A percentile compares a stretch with the other conserved stretches of the same genome.
phyloP scores from a whole-genome alignment of 306 rosid genomes.

The Mimosa pudica region DNA sequence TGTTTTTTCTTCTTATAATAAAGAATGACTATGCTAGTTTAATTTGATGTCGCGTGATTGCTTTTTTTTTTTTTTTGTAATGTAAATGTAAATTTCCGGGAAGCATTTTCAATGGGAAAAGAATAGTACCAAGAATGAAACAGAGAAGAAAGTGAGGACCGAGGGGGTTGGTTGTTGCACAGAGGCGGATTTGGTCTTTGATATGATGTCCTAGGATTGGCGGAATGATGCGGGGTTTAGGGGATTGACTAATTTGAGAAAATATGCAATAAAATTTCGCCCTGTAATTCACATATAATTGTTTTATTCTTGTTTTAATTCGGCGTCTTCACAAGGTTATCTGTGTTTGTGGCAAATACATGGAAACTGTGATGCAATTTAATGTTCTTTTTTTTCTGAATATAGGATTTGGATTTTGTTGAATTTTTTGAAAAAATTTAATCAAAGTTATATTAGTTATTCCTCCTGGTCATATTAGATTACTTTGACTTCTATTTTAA shows the following conservation, averaged over 20 bases:
- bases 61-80: too few relatives aligned
- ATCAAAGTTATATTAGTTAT: too few relatives aligned
- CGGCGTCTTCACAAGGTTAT: neutral
- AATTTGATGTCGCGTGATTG: neutral
- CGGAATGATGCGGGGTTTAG: neutral
- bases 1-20: neutral
- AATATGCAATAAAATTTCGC: neutral
- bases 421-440: too few relatives aligned
- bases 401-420: too few relatives aligned
- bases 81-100: too few relatives aligned
- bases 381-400: neutral
- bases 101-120: neutral
- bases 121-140: too few relatives aligned
- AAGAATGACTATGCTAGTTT: too few relatives aligned
- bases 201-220: neutral
- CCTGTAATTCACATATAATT: neutral
- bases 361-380: neutral
- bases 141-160: neutral
- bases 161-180: neutral
- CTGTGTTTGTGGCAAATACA: neutral
- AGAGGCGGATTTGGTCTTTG: too few relatives aligned
- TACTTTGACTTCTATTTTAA: too few relatives aligned
- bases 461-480: too few relatives aligned
- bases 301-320: neutral
- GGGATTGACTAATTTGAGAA: neutral